Conservation (phyloP, 805 yeast genomes). For the Maudiozyma bulderi region DNA sequence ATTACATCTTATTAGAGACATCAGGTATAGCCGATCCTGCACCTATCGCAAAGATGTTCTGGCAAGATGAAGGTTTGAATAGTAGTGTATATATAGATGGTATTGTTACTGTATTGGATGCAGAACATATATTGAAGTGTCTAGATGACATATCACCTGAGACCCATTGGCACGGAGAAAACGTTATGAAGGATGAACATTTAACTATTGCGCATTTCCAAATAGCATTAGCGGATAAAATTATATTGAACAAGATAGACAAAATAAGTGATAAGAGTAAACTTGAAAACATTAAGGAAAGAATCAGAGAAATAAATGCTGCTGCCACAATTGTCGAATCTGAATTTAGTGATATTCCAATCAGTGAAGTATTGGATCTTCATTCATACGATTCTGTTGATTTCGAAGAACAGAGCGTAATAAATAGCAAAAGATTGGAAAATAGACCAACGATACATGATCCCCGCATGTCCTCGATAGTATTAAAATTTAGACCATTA, state of each 20-base stretch:
- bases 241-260: conserved; percentile 75
- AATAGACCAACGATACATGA: conserved; percentile 34
- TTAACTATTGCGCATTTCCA: conserved; percentile 82
- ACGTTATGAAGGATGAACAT: conserved; percentile 32
- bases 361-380: conserved; percentile 59
- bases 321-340: conserved; percentile 61
- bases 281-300: conserved; percentile 24
- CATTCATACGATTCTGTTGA: conserved; percentile 56
- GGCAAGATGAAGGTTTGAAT: conserved; percentile 86
- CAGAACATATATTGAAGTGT: conserved; percentile 53
- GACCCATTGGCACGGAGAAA: conserved; percentile 55
- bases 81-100: conserved; percentile 87
- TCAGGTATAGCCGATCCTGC: conserved; percentile 97
- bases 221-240: conserved; percentile 79
- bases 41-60: conserved; percentile 93
- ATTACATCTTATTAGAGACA: conserved; percentile 86
- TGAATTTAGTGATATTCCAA: conserved; percentile 60
- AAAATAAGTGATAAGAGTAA: conserved; percentile 13
- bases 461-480: conserved; percentile 44
- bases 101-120: conserved; percentile 78
- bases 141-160: conserved; percentile 53
- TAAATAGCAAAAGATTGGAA: not conserved
- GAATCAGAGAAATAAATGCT: conserved; percentile 46
- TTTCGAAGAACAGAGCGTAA: not conserved
- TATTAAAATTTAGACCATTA: conserved; percentile 38